phyloP scores from a whole-genome alignment of 768 basidiomycete species.

The Kwoniella sp. region DNA sequence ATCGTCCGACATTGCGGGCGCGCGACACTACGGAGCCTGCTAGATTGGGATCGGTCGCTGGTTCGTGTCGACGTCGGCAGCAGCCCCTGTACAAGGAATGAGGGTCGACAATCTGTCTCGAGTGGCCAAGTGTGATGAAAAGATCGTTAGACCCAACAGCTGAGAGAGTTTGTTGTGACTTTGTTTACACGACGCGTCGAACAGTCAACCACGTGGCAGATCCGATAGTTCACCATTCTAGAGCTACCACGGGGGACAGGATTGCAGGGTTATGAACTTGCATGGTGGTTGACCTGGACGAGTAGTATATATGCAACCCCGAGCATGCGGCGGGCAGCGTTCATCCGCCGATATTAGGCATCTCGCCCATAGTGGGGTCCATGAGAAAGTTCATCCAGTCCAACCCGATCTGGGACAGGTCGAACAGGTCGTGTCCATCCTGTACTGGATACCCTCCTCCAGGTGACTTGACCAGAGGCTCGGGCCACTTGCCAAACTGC shows the following conservation, averaged over 20 bases:
- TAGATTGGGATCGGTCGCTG: neutral
- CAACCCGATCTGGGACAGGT: neutral
- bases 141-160: neutral
- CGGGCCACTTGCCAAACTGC: neutral
- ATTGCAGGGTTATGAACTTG: too few relatives aligned
- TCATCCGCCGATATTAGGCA: too few relatives aligned
- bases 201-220: neutral
- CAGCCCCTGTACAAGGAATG: neutral
- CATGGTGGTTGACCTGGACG: too few relatives aligned
- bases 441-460: neutral
- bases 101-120: neutral
- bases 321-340: too few relatives aligned
- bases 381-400: neutral
- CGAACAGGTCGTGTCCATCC: neutral
- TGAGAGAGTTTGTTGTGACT: neutral
- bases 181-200: conserved; percentile 26
- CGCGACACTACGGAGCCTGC: neutral
- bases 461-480: neutral
- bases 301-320: too few relatives aligned
- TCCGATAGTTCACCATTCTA: too few relatives aligned
- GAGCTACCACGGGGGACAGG: too few relatives aligned
- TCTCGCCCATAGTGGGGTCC: too few relatives aligned
- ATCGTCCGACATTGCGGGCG: conserved; percentile 29
- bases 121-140: neutral
- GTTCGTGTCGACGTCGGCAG: neutral